These are phyloP conservation scores for Aspergillus niger DNA, from an alignment of 2,329 filamentous ascomycete species.

Conservation along the genomic window DNA sequence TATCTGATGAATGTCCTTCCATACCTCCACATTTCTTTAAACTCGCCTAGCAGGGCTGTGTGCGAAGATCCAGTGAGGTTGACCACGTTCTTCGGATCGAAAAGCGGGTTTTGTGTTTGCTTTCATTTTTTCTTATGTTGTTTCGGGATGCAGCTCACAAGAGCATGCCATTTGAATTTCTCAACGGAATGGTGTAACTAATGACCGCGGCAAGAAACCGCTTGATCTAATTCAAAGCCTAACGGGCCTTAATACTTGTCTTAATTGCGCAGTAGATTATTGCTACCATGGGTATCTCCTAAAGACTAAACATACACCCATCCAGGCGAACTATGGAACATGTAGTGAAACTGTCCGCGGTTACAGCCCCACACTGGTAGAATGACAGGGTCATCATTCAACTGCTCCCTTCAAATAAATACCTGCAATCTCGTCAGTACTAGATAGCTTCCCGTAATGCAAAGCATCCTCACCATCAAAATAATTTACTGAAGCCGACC, in stretches of 20 bases:
- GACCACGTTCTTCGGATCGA: constrained; percentile 5
- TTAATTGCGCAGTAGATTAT: constrained; percentile 15
- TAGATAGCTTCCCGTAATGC: background rate
- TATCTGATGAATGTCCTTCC: background rate
- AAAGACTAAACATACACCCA: constrained; percentile 23
- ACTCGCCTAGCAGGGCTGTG: background rate
- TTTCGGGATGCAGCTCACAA: constrained; percentile 4
- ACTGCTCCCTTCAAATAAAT: background rate
- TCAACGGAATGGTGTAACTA: constrained; percentile 5
- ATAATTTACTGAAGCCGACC: background rate
- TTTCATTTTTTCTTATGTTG: constrained; percentile 3
- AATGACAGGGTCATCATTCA: background rate
- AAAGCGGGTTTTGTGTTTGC: constrained; percentile 1
- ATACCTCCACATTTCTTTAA: background rate
- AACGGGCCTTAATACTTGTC: background rate
- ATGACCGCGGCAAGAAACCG: constrained; percentile 8
- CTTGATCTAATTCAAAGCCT: constrained; percentile 8
- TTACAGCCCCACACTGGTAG: background rate
- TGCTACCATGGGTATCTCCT: constrained; percentile 31
- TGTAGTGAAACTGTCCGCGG: constrained; percentile 9
- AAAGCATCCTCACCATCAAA: background rate
- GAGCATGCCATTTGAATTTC: constrained; percentile 10
- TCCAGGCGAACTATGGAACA: constrained; percentile 10
- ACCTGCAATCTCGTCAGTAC: background rate
- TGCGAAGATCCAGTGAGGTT: constrained; percentile 8